Conservation (phyloP, 2,329 filamentous ascomycete species). For the Epichloe gansuensis region DNA sequence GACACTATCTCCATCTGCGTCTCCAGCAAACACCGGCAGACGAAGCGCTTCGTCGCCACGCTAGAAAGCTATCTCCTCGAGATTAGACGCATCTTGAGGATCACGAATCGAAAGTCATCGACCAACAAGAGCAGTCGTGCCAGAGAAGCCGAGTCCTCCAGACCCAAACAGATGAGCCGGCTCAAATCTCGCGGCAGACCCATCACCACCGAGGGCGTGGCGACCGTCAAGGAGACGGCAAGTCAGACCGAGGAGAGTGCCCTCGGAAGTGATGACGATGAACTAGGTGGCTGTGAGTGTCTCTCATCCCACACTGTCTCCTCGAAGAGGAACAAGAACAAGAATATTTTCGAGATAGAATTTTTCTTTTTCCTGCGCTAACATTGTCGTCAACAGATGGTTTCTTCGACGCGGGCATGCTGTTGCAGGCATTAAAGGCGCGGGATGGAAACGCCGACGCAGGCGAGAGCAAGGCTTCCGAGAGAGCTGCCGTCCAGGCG, state of each 20-base stretch:
- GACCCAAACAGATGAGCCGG: constrained; percentile 29
- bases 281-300: constrained; percentile 80
- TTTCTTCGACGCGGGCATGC: constrained; percentile 95
- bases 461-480: constrained; percentile 40
- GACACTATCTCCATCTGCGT: constrained; percentile 75
- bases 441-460: constrained; percentile 42
- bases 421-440: constrained; percentile 74
- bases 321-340: neutral
- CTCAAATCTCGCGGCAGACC: constrained; percentile 62
- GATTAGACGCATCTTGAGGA: constrained; percentile 69
- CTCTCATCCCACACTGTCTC: neutral
- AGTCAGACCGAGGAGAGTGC: constrained; percentile 57
- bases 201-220: constrained; percentile 42
- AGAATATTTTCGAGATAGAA: neutral
- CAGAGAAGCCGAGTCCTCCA: constrained; percentile 35
- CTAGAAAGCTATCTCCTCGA: constrained; percentile 85
- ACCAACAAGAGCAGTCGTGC: constrained; percentile 34
- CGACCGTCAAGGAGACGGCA: constrained; percentile 31
- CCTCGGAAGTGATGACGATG: constrained; percentile 70
- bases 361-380: constrained; percentile 11
- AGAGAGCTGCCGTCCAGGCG: constrained; percentile 45
- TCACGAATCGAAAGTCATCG: constrained; percentile 40
- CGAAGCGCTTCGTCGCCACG: constrained; percentile 75
- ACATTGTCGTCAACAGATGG: constrained; percentile 51
- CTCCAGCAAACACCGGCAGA: constrained; percentile 87